Base-by-base conservation (phyloP, 805 yeast genomes). In the Starmerella apis region DNA sequence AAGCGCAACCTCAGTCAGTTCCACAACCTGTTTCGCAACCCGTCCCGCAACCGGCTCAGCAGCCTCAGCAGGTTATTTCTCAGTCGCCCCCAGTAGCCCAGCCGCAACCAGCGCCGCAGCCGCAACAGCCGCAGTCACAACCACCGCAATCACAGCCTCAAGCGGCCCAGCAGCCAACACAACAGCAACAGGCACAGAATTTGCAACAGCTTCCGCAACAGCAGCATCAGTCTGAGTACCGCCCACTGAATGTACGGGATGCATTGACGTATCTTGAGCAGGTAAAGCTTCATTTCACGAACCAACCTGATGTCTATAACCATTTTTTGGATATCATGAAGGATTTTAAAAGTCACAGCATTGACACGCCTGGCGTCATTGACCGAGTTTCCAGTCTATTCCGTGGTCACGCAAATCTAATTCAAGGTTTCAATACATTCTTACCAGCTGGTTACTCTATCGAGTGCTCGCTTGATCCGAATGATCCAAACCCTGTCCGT, bases 321-420 rank as follows among this genome's bases (percentile, higher is more conserved):
- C 87, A 85, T 66, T 92, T 94, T 62, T 74, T 92, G 62, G 99
- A 92, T 64, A 90, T 92, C 56, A 92, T 92, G 99, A 94, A 94
- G 71, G 99, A 94, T 64, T 94, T 92, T 71, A 94, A 94, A 71
- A 82, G 94, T 48, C 96, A 90, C 70, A 79, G 80, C 54, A 88
- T 92, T 60, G 97, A 92, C 65, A 92, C 99, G 0, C 98, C 97
- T 0, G 99, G 97, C 31, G 99, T 92, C 25, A 92, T 92, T 63
- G 96, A 90, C 65, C 74, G 98, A 51, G 98, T 92, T 1, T 86
- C 96, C 0, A 76, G 83, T 1, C 70, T 92, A 49, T 92, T 92
- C 66, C 78, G 88, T 55, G 97, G 96, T 13, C 95, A 87, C 66
- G 95, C 95, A 1, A 79, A 66, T 48, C 73, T 92, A 61, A 90